Evolutionary conservation across 306 rosid genomes (phyloP), one percentile per base, ranked within the genome.

Genomic region (Gillenia trifoliata): DNA sequence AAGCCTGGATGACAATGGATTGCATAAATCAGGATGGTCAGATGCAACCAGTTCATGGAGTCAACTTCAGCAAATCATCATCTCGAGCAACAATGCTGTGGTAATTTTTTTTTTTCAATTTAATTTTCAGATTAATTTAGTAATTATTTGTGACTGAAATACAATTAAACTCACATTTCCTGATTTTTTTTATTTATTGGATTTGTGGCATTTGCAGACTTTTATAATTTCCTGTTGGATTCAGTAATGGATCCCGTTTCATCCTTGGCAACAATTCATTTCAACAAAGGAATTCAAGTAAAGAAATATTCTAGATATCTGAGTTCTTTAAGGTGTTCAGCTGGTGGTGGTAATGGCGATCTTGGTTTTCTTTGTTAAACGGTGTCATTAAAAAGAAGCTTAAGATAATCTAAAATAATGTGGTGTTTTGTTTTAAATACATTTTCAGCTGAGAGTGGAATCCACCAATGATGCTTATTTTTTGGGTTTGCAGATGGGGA

Each of bases 351-450:
- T 1, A 25, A 13, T 4, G 74, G 29, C 25, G 83, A 81, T 77
- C 64, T 88, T 67, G 82, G 22, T 12, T 29, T 20, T 36, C 68
- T n/a, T n/a, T n/a, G n/a, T n/a, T n/a, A n/a, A n/a, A n/a, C n/a
- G n/a, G n/a, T n/a, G n/a, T n/a, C n/a, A 85, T 94, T 56, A 94
- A 72, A 83, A 82, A 82, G 70, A 94, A 90, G 82, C 87, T 94
- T 47, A 82, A 84, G 78, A 88, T 92, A 41, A 86, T 93, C 69
- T 97, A 97, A 7, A 41, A 81, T 38, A 83, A 87, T 66, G 80
- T 94, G 45, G 80, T 76, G 98, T 91, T 8, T 3, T 38, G 11
- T 38, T 38, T 38, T 38, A 38, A 38, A 38, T 38, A 38, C 41
- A 11, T 38, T 36, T 11, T 38, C 41, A 2, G 41, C 2, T 38